Base-by-base conservation (phyloP, 2,329 filamentous ascomycete species). In the Aureobasidium sp. region DNA sequence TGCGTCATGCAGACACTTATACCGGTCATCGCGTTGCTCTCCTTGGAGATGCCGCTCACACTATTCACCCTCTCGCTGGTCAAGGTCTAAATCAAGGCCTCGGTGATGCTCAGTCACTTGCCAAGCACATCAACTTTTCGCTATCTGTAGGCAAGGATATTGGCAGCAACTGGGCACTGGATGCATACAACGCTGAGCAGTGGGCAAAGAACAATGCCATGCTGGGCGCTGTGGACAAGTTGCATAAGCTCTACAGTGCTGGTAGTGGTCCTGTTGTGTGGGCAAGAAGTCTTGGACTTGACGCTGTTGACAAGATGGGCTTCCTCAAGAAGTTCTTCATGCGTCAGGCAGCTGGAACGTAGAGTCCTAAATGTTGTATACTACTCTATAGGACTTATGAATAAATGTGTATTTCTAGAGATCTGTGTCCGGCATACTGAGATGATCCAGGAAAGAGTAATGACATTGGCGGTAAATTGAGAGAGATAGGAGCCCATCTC, bases 81-180 rank as follows among this genome's bases (percentile, higher is more conserved):
- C 94, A 97, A 74, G 94, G 94, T 1, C 80, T 99, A 15, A 99
- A 99, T 71, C 89, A 95, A 69, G 94, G 94, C 1, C 87, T 97
- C 65, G 91, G 86, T 21, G 94, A 99, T 71, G 89, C 94, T 0
- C 86, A 90, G 68, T 88, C 88, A 58, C 83, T 99, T 0, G 85
- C 86, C 7, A 82, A 81, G 65, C 86, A 86, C 0, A 88, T 99
- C 55, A 85, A 86, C 63, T 87, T 87, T 66, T 89, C 91, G 4
- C 86, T 95, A n/a, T 77, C 81, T 47, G 89, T 94, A 65, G 94
- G 94, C 0, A 89, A 91, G 79, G 94, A 99, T 70, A 83, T 97
- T 36, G 94, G 94, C 29, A 84, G 86, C 21, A 78, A 83, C 39
- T 81, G 95, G 73, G 86, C 88, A 5, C 79, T 99, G 32, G 92